A percentile compares a stretch with the other conserved stretches of the same genome.
Evolutionary conservation across 305 asterid genomes (phyloP).

Genomic region (Fraxinus ornus): DNA sequence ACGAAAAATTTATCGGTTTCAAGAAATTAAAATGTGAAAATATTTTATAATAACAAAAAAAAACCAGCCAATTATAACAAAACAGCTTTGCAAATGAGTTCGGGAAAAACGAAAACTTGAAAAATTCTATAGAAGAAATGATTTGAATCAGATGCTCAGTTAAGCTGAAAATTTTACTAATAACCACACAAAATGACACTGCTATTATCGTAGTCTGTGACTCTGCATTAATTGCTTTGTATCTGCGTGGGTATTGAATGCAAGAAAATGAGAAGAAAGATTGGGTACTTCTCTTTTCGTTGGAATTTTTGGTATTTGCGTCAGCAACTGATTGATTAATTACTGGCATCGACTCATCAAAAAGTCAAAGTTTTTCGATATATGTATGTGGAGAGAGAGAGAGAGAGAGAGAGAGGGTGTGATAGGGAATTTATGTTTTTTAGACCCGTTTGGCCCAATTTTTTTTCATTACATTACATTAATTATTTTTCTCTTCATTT

Average conservation of each 20-base stretch:
- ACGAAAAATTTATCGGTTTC: background rate
- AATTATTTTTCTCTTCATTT: no score
- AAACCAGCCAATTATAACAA: background rate
- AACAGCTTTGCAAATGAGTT: slow-evolving; percentile 19
- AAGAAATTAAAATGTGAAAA: background rate
- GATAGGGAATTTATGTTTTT: background rate
- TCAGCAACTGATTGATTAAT: background rate
- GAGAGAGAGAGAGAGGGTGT: background rate
- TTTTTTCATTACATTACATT: no score
- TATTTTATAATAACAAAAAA: background rate
- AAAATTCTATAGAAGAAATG: slow-evolving; percentile 14
- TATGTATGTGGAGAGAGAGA: background rate
- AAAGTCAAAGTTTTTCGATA: background rate
- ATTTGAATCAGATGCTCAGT: slow-evolving; percentile 18
- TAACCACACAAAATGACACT: background rate
- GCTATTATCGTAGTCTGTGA: slow-evolving; percentile 5
- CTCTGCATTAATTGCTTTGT: slow-evolving; percentile 29
- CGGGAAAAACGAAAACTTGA: background rate
- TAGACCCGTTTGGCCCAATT: no score
- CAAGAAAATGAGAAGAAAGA: background rate
- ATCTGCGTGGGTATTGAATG: background rate
- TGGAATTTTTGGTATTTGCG: background rate
- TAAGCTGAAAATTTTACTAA: background rate
- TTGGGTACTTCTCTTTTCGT: background rate
- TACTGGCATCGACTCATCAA: background rate